Percentiles rank a stretch among this genome's conserved stretches.
phyloP scores from a whole-genome alignment of 345 rosid genomes.

The Psidium friedrichsthalianum region DNA sequence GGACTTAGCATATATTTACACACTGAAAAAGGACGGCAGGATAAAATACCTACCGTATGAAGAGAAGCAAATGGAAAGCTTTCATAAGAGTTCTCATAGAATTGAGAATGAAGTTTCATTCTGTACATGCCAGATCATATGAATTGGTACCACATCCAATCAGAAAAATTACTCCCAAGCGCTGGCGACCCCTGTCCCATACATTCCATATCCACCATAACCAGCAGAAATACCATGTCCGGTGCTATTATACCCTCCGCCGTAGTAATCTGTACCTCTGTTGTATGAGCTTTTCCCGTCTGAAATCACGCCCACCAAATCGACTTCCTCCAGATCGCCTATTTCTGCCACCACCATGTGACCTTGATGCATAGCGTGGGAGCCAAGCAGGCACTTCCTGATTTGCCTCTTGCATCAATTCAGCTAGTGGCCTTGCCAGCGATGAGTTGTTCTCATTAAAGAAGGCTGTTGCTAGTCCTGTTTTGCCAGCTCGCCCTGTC shows the following conservation, averaged over 20 bases:
- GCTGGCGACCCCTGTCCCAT: conserved; percentile 23
- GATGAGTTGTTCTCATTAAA: conserved; percentile 37
- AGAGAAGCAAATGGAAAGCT: background rate
- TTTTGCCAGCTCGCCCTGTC: conserved; percentile 50
- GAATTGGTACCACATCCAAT: background rate
- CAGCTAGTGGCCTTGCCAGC: conserved; percentile 32
- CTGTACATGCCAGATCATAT: background rate
- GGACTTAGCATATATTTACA: background rate
- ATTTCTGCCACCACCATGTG: conserved; percentile 25
- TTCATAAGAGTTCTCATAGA: background rate
- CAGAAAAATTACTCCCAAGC: conserved; percentile 31
- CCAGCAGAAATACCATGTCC: conserved; percentile 14
- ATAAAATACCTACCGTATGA: background rate
- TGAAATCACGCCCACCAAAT: conserved; percentile 42
- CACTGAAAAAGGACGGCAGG: background rate
- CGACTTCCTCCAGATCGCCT: conserved; percentile 31
- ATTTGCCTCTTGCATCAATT: conserved; percentile 44
- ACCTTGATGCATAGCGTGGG: conserved; percentile 24
- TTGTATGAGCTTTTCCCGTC: conserved; percentile 26
- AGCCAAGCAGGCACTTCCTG: conserved; percentile 58
- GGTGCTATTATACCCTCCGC: conserved; percentile 18
- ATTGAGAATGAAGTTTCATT: background rate
- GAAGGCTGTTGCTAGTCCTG: conserved; percentile 51
- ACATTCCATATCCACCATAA: conserved; percentile 2
- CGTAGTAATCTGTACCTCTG: conserved; percentile 11